Evolutionary conservation across 495 filamentous ascomycete species (phyloP), one percentile per base, ranked within the genome.

Genomic region (Hypoxylon trugodes): DNA sequence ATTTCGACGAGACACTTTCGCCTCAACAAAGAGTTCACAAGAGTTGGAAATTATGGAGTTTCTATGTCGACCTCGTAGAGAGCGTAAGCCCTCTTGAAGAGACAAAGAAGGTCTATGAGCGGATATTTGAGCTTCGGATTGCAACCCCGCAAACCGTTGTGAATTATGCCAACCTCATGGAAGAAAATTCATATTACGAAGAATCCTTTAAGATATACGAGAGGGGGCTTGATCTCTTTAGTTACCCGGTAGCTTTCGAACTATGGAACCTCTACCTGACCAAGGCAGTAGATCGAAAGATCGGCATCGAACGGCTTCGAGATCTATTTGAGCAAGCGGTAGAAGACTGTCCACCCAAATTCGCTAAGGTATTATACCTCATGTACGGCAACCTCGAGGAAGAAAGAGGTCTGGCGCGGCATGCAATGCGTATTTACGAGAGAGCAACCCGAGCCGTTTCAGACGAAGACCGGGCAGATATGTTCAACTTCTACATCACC

Each of bases 401-500:
- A 75, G 96, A 98, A 70, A 86, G 95, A 9, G 95, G 95, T 12
- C 86, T 99, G 13, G 93, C 95, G n/a, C 84, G 95, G 38, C 95
- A 97, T 71, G 96, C 96, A 19, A 98, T 99, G 95, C 87, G 95
- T 24, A 99, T 99, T 55, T 99, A 99, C 75, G 95, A 99, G 76
- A 90, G 95, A 46, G 95, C 96, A 21, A 98, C 95, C 13, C 90
- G 95, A 3, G 92, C 95, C 12, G 96, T 99, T 6, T 90, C 92
- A 13, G 95, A 99, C 73, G 94, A 96, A 68, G 93, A 98, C 70
- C 82, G 92, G 8, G 89, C 91, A 65, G 96, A 97, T 73, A 96
- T 99, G 92, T 99, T 97, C 80, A 94, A 96, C 73, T 97, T 97
- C 73, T 99, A 98, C 81, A 96, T 99, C 73, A 97, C 96, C 42